Evolutionary conservation across 2,329 filamentous ascomycete genomes (phyloP).

Genomic region (Paracamarosporium sp.): DNA sequence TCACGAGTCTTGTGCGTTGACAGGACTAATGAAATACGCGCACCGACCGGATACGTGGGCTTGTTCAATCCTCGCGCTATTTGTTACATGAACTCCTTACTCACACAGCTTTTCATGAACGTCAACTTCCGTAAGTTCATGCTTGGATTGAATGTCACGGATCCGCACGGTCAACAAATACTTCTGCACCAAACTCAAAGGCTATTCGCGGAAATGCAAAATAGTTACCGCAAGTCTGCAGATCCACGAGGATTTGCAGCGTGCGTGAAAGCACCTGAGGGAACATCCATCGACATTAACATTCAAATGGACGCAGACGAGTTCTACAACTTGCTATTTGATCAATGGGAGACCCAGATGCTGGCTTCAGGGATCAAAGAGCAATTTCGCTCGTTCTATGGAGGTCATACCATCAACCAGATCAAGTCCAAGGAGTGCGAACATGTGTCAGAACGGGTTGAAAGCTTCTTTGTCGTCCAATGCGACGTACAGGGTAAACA

Average conservation of each 20-base stretch:
- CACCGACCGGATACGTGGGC: slow-evolving; percentile 82
- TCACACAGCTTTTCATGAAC: slow-evolving; percentile 98
- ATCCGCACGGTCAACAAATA: slow-evolving; percentile 64
- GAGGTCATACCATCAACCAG: slow-evolving; percentile 90
- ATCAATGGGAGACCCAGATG: slow-evolving; percentile 87
- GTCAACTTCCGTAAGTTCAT: slow-evolving; percentile 85
- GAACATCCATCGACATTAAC: slow-evolving; percentile 80
- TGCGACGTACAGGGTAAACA: slow-evolving; percentile 95
- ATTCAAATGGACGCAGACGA: slow-evolving; percentile 98
- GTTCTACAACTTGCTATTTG: slow-evolving; percentile 93
- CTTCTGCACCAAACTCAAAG: slow-evolving; percentile 80
- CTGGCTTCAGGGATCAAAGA: slow-evolving; percentile 71
- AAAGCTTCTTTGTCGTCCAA: slow-evolving; percentile 93
- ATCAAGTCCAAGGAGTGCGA: slow-evolving; percentile 94
- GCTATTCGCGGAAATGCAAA: slow-evolving; percentile 86
- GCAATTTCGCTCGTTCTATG: slow-evolving; percentile 82
- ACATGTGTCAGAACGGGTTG: slow-evolving; percentile 88
- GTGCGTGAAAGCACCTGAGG: slow-evolving; percentile 82
- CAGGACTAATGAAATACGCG: slow-evolving; percentile 71
- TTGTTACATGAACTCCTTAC: slow-evolving; percentile 93
- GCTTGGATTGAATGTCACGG: slow-evolving; percentile 61
- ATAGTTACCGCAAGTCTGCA: slow-evolving; percentile 74
- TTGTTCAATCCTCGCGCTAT: slow-evolving; percentile 93
- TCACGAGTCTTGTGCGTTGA: slow-evolving; percentile 65
- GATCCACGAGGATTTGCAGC: slow-evolving; percentile 76